Conservation (phyloP, 75 land plant genomes). For the Pinus taeda region DNA sequence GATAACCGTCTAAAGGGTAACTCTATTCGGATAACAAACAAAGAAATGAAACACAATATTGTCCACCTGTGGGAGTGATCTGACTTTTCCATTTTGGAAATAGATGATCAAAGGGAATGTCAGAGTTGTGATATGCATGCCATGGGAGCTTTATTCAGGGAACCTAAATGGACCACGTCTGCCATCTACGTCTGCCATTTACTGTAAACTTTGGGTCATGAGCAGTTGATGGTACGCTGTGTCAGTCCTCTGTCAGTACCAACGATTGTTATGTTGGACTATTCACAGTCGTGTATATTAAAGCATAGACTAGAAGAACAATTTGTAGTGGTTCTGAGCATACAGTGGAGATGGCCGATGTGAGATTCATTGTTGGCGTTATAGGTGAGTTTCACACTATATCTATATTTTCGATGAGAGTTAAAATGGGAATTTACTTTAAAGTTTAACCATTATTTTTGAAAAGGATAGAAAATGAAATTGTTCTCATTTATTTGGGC, state of each 20-base stretch:
- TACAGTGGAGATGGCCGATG: conserved; percentile 8
- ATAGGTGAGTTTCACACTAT: conserved; percentile 14
- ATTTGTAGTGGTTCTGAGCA: neutral
- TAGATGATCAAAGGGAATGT: neutral
- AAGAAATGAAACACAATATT: too few relatives aligned
- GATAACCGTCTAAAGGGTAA: too few relatives aligned
- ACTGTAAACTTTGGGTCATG: too few relatives aligned
- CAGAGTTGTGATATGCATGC: neutral
- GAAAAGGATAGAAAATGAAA: neutral
- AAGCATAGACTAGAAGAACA: neutral
- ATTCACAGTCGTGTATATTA: neutral
- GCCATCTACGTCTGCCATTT: too few relatives aligned
- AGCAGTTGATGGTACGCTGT: too few relatives aligned
- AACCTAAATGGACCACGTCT: neutral
- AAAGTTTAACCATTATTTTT: neutral
- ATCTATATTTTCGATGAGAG: neutral
- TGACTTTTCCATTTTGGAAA: neutral
- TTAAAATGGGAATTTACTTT: too few relatives aligned
- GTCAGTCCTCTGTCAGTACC: too few relatives aligned
- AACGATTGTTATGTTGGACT: too few relatives aligned
- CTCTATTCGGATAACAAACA: too few relatives aligned
- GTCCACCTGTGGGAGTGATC: neutral
- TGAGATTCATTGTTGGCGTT: conserved; percentile 39
- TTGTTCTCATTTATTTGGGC: too few relatives aligned
- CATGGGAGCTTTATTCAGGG: neutral